These are phyloP conservation scores for Linum lewisii DNA, from an alignment of 345 rosid species.

Conservation along the genomic window DNA sequence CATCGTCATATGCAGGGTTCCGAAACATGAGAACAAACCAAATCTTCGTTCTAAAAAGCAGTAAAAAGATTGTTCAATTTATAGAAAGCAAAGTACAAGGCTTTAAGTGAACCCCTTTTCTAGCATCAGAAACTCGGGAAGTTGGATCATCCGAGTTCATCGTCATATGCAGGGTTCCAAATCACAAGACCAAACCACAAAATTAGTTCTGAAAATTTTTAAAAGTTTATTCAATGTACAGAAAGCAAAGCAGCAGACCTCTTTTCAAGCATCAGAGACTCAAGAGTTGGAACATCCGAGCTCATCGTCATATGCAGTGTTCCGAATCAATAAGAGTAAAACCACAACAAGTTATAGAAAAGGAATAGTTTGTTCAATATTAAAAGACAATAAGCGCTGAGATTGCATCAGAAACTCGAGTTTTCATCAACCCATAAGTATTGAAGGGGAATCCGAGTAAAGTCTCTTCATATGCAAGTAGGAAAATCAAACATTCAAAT, in stretches of 20 bases:
- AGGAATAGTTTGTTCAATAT: too few relatives aligned
- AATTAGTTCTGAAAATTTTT: too few relatives aligned
- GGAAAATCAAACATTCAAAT: neutral
- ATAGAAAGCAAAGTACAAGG: too few relatives aligned
- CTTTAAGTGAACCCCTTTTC: neutral
- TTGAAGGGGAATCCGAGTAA: conserved; percentile 54
- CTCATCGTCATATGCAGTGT: conserved; percentile 37
- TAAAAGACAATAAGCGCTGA: too few relatives aligned
- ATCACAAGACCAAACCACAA: neutral
- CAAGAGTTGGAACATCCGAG: conserved; percentile 60
- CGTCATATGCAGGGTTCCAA: conserved; percentile 32
- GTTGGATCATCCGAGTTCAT: conserved; percentile 55
- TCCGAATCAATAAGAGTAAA: too few relatives aligned
- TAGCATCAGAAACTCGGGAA: conserved; percentile 54
- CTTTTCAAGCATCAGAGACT: conserved; percentile 41
- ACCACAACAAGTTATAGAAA: too few relatives aligned
- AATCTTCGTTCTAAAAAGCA: too few relatives aligned
- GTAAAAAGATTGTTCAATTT: neutral
- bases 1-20: conserved; percentile 34
- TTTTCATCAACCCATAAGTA: conserved; percentile 45
- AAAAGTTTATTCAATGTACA: too few relatives aligned
- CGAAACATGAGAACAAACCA: too few relatives aligned
- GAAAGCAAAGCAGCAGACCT: neutral
- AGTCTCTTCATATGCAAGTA: conserved; percentile 32
- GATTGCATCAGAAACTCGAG: conserved; percentile 51